Conservation (phyloP, 1,139 yeast species). For the Candida frijolesensis region DNA sequence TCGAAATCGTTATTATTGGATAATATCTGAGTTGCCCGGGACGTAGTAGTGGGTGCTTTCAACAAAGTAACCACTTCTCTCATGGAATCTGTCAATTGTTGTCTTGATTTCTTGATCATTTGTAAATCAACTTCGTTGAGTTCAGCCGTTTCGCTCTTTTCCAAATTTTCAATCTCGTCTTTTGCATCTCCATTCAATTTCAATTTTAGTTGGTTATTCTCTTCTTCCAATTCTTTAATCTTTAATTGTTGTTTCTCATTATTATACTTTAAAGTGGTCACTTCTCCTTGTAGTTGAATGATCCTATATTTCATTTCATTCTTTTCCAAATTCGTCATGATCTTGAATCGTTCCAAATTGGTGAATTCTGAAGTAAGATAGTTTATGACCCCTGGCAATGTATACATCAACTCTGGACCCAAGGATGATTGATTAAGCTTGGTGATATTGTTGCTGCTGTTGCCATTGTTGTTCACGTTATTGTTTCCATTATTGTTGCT, state of each 20-base stretch:
- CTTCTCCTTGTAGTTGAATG: conserved; percentile 55
- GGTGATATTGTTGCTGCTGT: conserved; percentile 14
- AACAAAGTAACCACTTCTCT: conserved; percentile 44
- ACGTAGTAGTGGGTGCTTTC: conserved; percentile 33
- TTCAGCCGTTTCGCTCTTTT: neutral
- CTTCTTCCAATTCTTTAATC: conserved; percentile 33
- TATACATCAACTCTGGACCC: conserved; percentile 33
- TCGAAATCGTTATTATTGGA: conserved; percentile 21
- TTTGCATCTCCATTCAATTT: conserved; percentile 6
- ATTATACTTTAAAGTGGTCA: conserved; percentile 44
- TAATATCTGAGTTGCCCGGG: conserved; percentile 26
- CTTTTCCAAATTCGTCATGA: conserved; percentile 57
- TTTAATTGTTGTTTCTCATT: conserved; percentile 37
- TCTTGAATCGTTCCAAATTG: conserved; percentile 56
- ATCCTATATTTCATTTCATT: conserved; percentile 59
- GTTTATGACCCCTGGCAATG: conserved; percentile 66
- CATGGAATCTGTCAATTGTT: conserved; percentile 44
- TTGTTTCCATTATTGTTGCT: conserved; percentile 17
- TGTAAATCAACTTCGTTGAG: conserved; percentile 45
- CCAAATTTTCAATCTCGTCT: neutral
- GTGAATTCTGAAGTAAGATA: conserved; percentile 64
- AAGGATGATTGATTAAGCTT: conserved; percentile 15
- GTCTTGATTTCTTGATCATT: conserved; percentile 40
- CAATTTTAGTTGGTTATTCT: conserved; percentile 18
- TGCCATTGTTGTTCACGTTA: conserved; percentile 16